Percentiles rank a stretch among this genome's conserved stretches.
phyloP scores from a whole-genome alignment of 2,329 filamentous ascomycete genomes.

The Trichophyton schoenleinii region DNA sequence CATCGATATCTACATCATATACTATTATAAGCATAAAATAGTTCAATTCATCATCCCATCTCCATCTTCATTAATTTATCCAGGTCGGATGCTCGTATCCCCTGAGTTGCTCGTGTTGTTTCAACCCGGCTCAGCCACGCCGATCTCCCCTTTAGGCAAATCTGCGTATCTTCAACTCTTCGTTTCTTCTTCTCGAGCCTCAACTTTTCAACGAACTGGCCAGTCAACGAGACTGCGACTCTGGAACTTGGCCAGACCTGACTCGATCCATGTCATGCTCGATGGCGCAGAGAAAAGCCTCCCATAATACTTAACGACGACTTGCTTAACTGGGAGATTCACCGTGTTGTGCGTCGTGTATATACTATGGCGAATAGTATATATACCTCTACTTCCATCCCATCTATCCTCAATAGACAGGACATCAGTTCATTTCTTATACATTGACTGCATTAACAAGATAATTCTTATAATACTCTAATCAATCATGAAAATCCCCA shows the following conservation, averaged over 20 bases:
- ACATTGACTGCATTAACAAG: neutral
- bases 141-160: neutral
- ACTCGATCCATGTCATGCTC: neutral
- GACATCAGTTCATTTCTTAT: neutral
- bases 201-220: neutral
- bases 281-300: neutral
- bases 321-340: neutral
- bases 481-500: conserved; percentile 1
- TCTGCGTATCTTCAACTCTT: conserved; percentile 1
- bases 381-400: neutral
- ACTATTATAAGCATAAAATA: neutral
- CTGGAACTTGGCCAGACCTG: neutral
- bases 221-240: neutral
- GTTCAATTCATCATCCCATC: neutral
- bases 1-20: neutral
- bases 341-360: neutral
- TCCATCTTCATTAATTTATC: neutral
- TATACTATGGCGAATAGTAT: neutral
- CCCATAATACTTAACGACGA: neutral
- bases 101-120: neutral
- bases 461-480: neutral
- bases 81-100: neutral
- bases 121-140: neutral
- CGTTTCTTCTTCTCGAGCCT: neutral
- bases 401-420: neutral